These are phyloP conservation scores for Juncus effusus DNA, from an alignment of 176 grass and related monocot species.

Conservation along the genomic window DNA sequence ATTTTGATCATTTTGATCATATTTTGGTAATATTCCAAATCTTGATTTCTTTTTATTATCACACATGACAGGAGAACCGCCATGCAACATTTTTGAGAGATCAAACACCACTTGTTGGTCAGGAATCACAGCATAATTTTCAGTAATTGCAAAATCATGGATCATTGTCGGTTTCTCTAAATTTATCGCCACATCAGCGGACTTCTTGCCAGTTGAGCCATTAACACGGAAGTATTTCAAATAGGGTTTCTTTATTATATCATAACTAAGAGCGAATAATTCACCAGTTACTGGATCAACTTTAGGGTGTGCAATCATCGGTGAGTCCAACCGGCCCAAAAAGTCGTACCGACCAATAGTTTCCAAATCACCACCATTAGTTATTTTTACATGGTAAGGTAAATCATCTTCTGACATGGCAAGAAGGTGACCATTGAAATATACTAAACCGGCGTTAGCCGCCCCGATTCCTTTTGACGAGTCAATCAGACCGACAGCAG, in stretches of 20 bases:
- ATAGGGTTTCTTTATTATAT: conserved; percentile 59
- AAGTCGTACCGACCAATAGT: conserved; percentile 65
- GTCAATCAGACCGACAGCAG: conserved; percentile 51
- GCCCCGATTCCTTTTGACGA: conserved; percentile 54
- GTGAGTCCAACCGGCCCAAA: conserved; percentile 40
- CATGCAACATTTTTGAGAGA: conserved; percentile 73
- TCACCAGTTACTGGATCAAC: conserved; percentile 54
- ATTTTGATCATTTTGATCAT: conserved; percentile 42
- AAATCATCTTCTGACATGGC: conserved; percentile 98
- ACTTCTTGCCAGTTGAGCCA: conserved; percentile 51
- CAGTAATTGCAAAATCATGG: conserved; percentile 98
- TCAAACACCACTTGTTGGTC: conserved; percentile 95
- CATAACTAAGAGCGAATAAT: conserved; percentile 84
- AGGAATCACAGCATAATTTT: conserved; percentile 63
- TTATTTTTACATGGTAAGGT: conserved; percentile 66
- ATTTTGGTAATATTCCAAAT: conserved; percentile 77
- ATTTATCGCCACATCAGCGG: conserved; percentile 55
- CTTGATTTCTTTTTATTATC: conserved; percentile 61
- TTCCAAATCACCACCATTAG: conserved; percentile 44
- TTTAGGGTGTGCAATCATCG: conserved; percentile 93
- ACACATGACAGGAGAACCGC: conserved; percentile 70
- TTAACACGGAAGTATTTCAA: conserved; percentile 69
- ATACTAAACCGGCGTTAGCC: conserved; percentile 83
- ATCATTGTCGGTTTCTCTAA: conserved; percentile 88
- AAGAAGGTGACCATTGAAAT: conserved; percentile 73